Base-by-base conservation (phyloP, 495 filamentous ascomycete genomes). In the Hypoxylon fuscum region DNA sequence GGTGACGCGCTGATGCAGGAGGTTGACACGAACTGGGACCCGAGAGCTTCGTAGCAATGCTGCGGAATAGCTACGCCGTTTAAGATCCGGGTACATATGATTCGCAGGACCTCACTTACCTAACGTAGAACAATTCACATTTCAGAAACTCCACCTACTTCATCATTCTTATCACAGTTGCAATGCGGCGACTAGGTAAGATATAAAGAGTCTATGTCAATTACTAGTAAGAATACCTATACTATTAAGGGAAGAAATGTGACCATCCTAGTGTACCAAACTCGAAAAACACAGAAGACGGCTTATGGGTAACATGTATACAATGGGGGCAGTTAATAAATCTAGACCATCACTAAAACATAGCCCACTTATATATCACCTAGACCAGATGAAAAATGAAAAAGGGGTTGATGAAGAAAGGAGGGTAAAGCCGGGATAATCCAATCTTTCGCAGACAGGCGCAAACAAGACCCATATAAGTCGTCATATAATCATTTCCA, bases 11-110 rank as follows among this genome's bases (percentile, higher is more conserved):
- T 68, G 15, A 32, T 71, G 42, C 37, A 47, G 5, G 61, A 69
- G 15, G 43, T 71, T 5, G 62, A 71, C 25, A 12, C n/a, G 20
- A 48, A 66, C 14, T 71, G 69, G 69, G 59, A 72, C 15, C 69
- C 69, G 7, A 61, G 69, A 14, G 32, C 40, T 22, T 44, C 29
- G 55, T 70, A 34, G 47, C 50, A 64, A 55, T n/a, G 35, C 38
- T 47, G 15, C 2, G 31, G 40, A 42, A 21, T 10, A 21, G 17
- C 7, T n/a, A 6, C 17, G 40, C 8, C 20, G 14, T 14, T 10
- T 10, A 42, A 22, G 17, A 42, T 21, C n/a, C 3, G 25, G 8
- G 25, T 27, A 27, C 25, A 27, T 27, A 27, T 27, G n/a, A 41
- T 2, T 40, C 37, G 1, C 15, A 40, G 3, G 5, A 18, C 37